phyloP scores from a whole-genome alignment of 768 basidiomycete genomes.

The Pisolithus orientalis region DNA sequence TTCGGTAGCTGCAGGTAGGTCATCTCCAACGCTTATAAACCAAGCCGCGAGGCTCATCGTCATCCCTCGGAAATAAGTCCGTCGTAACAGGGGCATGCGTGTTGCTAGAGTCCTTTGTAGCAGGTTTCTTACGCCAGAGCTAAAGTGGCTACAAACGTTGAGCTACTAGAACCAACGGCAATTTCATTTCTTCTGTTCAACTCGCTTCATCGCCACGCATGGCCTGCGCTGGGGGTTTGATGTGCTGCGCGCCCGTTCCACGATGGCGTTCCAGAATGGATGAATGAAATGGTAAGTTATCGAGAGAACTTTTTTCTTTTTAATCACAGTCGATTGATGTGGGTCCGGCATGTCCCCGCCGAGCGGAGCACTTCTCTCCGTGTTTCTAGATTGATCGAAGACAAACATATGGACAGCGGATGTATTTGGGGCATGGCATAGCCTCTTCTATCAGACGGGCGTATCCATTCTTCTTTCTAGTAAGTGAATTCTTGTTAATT shows the following conservation, averaged over 20 bases:
- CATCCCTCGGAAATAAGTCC: background rate
- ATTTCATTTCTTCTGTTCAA: background rate
- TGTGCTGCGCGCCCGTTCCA: background rate
- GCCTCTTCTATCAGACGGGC: background rate
- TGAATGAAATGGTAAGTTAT: constrained; percentile 2
- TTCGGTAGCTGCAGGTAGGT: background rate
- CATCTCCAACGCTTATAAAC: background rate
- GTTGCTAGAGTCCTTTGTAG: background rate
- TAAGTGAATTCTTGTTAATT: background rate
- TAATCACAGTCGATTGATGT: constrained; percentile 2
- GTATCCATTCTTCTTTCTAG: too few relatives aligned
- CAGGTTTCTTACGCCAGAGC: background rate
- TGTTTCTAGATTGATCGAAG: constrained; percentile 8
- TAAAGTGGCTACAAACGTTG: background rate
- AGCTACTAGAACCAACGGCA: background rate
- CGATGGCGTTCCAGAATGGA: background rate
- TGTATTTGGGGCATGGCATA: background rate
- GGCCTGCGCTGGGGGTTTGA: background rate
- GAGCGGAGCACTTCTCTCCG: constrained; percentile 3
- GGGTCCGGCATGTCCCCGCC: constrained; percentile 7
- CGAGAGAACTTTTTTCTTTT: constrained; percentile 3
- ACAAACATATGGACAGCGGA: constrained; percentile 11
- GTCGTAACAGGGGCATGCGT: background rate
- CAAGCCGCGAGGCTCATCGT: background rate
- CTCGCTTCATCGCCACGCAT: background rate